Evolutionary conservation across 768 basidiomycete species (phyloP).

Genomic region (Coprinopsis marcescibilis): DNA sequence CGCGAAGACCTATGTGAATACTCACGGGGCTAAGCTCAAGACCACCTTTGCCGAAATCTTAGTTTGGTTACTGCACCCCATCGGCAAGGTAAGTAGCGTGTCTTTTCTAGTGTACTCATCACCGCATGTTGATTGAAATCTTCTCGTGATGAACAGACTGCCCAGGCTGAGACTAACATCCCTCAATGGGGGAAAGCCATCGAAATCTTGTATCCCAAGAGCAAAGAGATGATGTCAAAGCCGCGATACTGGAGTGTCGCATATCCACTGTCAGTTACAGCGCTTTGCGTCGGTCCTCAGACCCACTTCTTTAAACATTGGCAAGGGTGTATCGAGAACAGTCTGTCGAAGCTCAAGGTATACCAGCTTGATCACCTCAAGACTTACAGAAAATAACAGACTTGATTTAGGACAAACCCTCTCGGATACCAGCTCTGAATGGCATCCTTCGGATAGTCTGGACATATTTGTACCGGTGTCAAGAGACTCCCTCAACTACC

Average conservation of each 20-base stretch:
- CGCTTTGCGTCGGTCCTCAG: constrained; percentile 83
- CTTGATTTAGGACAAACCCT: constrained; percentile 62
- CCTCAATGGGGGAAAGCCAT: constrained; percentile 93
- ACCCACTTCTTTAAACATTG: constrained; percentile 83
- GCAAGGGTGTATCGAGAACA: constrained; percentile 65
- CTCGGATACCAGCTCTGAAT: constrained; percentile 68
- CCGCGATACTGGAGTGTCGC: constrained; percentile 86
- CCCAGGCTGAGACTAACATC: constrained; percentile 93
- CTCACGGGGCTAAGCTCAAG: constrained; percentile 81
- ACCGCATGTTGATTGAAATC: constrained; percentile 6
- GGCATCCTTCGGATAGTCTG: constrained; percentile 80
- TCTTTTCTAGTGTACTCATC: not conserved
- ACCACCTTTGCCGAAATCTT: constrained; percentile 81
- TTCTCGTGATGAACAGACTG: constrained; percentile 75
- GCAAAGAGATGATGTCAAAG: constrained; percentile 80
- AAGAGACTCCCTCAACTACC: constrained; percentile 77
- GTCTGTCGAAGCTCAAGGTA: constrained; percentile 79
- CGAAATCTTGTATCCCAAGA: constrained; percentile 75
- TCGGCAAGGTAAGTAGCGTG: constrained; percentile 60
- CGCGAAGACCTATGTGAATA: constrained; percentile 76
- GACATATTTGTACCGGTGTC: constrained; percentile 94
- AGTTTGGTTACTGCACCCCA: constrained; percentile 72
- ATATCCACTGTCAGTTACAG: constrained; percentile 78
- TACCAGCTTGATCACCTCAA: no score
- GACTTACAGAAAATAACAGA: not conserved